These are phyloP conservation scores for Neobulgaria alba DNA, from an alignment of 2,329 filamentous ascomycete species.

Conservation along the genomic window DNA sequence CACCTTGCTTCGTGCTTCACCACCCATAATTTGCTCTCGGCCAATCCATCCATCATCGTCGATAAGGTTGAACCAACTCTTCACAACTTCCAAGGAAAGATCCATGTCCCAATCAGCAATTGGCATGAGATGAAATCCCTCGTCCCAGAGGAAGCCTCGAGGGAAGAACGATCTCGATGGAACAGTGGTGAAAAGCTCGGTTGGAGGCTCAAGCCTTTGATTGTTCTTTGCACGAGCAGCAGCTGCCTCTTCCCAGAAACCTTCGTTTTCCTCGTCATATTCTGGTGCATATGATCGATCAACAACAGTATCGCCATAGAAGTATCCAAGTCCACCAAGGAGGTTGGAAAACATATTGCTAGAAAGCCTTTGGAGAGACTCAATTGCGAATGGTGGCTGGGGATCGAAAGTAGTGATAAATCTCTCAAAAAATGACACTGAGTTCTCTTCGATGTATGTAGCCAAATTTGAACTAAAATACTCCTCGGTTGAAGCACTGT, in stretches of 20 bases:
- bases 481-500: constrained; percentile 60
- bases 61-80: constrained; percentile 94
- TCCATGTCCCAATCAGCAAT: constrained; percentile 93
- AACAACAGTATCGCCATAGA: constrained; percentile 79
- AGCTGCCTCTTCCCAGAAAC: constrained; percentile 89
- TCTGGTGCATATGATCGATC: constrained; percentile 87
- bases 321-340: constrained; percentile 90
- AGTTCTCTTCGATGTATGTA: constrained; percentile 56
- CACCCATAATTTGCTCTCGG: constrained; percentile 87
- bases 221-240: constrained; percentile 63
- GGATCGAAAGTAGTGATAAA: constrained; percentile 68
- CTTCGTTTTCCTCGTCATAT: constrained; percentile 91
- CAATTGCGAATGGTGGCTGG: constrained; percentile 64
- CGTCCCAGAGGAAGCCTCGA: constrained; percentile 93
- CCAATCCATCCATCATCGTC: constrained; percentile 97
- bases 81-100: constrained; percentile 76
- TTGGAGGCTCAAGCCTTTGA: constrained; percentile 69
- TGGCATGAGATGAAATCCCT: constrained; percentile 89
- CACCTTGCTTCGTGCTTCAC: constrained; percentile 90
- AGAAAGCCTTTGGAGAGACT: constrained; percentile 70
- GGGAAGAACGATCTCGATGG: constrained; percentile 95
- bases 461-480: constrained; percentile 56
- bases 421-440: constrained; percentile 61
- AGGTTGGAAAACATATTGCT: constrained; percentile 92
- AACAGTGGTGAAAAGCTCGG: constrained; percentile 82